Conservation (phyloP, 805 yeast genomes). For the Kuraishia piskuri region DNA sequence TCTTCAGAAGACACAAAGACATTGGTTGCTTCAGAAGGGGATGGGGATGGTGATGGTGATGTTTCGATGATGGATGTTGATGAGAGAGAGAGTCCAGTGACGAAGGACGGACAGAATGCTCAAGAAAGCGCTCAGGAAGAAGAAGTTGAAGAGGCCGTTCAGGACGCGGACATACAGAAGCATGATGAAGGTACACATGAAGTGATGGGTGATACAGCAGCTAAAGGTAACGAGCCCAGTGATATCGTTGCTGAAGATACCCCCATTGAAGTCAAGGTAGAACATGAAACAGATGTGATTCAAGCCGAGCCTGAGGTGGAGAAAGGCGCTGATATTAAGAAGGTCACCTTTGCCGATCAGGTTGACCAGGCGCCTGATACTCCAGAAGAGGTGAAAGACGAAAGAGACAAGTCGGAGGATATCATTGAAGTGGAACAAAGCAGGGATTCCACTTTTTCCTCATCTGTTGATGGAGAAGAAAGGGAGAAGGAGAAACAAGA, state of each 20-base stretch:
- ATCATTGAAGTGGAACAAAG: neutral
- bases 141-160: slow-evolving; percentile 17
- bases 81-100: neutral
- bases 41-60: neutral
- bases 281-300: slow-evolving; percentile 4
- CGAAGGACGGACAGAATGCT: neutral
- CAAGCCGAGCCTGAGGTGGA: neutral
- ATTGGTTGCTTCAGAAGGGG: neutral
- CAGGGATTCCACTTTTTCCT: neutral
- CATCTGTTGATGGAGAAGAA: slow-evolving; percentile 1
- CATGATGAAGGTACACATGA: too few species aligned
- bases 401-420: slow-evolving; percentile 2
- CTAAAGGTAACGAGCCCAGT: slow-evolving; percentile 3
- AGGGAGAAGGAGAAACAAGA: slow-evolving; percentile 2
- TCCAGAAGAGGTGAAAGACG: slow-evolving; percentile 4
- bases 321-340: slow-evolving; percentile 5
- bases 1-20: too few species aligned
- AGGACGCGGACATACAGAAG: neutral
- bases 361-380: slow-evolving; percentile 5
- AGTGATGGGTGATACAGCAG: slow-evolving; percentile 12
- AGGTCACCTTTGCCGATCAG: slow-evolving; percentile 10
- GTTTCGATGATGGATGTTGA: neutral
- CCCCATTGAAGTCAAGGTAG: slow-evolving; percentile 6
- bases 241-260: neutral
- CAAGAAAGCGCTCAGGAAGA: slow-evolving; percentile 18